Base-by-base conservation (phyloP, 2,329 filamentous ascomycete genomes). In the Pyrenophora teres region DNA sequence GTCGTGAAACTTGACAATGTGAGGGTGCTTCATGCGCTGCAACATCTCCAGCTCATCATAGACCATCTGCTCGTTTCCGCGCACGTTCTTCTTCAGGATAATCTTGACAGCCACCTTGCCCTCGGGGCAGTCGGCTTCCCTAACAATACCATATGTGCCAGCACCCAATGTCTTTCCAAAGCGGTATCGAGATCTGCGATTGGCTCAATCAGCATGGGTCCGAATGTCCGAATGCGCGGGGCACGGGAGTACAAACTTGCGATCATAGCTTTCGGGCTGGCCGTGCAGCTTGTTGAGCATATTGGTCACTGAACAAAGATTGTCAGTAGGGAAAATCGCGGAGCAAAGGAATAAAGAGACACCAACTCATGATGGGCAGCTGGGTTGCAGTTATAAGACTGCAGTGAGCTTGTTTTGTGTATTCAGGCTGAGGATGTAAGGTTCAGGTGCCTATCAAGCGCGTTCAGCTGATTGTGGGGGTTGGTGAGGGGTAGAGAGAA, bases 51-150 rank as follows among this genome's bases (percentile, higher is more conserved):
- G 82, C 79, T 99, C 94, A 74, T 99, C 94, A 74, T 96, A 94
- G 35, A 99, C 94, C 94, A 99, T 99, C 74, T 88, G 86, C 80
- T 99, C 94, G 68, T 97, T 97, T 60, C 92, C 93, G 75, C 92
- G 95, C 73, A 99, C 93, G 77, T 96, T 97, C 81, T 96, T 97
- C 84, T 99, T 99, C 70, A 97, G 81, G 75, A 99, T 99, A 74
- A 99, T 97, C 83, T 99, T 99, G 76, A 99, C 85, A 35, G 94
- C 94, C 55, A 96, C 92, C 81, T 96, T 89, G 74, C 91, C 90
- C 16, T 83, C 82, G 36, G 88, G 85, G 63, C 90, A 84, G 56
- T 97, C 92, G 54, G 94, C 94, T 78, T 99, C 94, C 67, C 94
- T 87, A 69, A 99, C 94, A 69, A 99, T 96, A 70, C 94, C 94